Conservation (phyloP, 2,329 filamentous ascomycete genomes). For the Diatrype stigma region DNA sequence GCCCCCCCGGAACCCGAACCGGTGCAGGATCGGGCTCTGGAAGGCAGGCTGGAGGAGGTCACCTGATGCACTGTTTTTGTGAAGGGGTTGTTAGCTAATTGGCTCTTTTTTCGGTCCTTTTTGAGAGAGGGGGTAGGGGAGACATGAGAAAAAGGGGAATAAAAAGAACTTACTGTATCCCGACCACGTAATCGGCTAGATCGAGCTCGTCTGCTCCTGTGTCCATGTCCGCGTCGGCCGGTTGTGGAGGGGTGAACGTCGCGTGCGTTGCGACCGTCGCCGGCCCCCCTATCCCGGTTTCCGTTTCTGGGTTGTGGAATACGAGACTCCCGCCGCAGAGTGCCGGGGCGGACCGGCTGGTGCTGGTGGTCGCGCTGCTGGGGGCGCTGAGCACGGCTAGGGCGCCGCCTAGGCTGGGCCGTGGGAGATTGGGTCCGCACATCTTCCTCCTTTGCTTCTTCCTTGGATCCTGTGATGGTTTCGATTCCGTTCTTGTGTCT, state of each 20-base stretch:
- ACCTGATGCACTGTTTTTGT: background rate
- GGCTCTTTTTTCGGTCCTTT: background rate
- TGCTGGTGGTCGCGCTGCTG: too few species aligned
- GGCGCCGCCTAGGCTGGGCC: background rate
- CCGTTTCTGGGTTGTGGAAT: background rate
- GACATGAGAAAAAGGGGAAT: background rate
- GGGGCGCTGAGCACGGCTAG: background rate
- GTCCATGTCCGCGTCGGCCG: background rate
- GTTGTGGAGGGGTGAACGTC: background rate
- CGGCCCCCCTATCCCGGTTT: background rate
- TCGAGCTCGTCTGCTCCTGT: background rate
- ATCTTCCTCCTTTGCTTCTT: too few species aligned
- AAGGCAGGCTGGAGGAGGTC: background rate
- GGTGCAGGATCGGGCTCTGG: background rate
- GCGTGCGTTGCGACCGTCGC: background rate
- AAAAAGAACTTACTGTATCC: background rate
- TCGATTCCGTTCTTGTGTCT: too few species aligned
- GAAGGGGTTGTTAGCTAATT: background rate
- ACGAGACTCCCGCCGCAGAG: too few species aligned
- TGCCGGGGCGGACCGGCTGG: too few species aligned
- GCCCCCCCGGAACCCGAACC: background rate
- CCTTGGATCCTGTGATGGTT: too few species aligned
- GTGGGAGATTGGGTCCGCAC: background rate
- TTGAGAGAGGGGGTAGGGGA: background rate
- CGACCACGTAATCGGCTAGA: background rate